A percentile compares a stretch with the other conserved stretches of the same genome.
phyloP scores from a whole-genome alignment of 1,284 basidiomycete genomes.

The Golubevia sp. region DNA sequence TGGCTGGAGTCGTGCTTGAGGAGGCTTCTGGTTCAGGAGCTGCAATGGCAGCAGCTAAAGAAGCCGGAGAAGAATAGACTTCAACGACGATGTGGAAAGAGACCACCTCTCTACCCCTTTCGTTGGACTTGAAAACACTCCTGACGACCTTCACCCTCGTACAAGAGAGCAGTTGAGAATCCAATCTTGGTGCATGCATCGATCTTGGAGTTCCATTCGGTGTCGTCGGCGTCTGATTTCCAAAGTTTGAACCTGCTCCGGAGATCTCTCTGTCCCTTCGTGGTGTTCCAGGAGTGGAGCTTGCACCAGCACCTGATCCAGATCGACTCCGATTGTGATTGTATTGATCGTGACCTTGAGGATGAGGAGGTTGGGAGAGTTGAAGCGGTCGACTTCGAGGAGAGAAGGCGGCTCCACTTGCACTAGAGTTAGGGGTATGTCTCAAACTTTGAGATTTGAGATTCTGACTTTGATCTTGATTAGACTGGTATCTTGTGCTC shows the following conservation, averaged over 20 bases:
- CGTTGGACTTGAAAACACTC: slow-evolving; percentile 38
- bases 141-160: slow-evolving; percentile 34
- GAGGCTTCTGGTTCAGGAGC: neutral
- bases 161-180: slow-evolving; percentile 28
- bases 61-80: slow-evolving; percentile 31
- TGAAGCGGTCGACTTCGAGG: slow-evolving; percentile 1
- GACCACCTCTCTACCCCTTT: slow-evolving; percentile 39
- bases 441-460: neutral
- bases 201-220: neutral
- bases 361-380: neutral
- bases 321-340: too few relatives aligned
- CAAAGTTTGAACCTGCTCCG: too few relatives aligned
- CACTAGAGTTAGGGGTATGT: slow-evolving; percentile 2
- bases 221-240: neutral
- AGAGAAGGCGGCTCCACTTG: slow-evolving; percentile 2
- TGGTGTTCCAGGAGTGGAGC: too few relatives aligned
- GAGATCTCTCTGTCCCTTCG: neutral
- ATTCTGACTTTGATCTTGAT: neutral
- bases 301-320: too few relatives aligned
- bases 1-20: slow-evolving; percentile 14
- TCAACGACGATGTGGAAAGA: slow-evolving; percentile 44
- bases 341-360: neutral
- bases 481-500: neutral
- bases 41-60: slow-evolving; percentile 16
- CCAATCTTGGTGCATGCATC: slow-evolving; percentile 22